Evolutionary conservation across 768 basidiomycete genomes (phyloP).

Genomic region (Artomyces pyxidatus): DNA sequence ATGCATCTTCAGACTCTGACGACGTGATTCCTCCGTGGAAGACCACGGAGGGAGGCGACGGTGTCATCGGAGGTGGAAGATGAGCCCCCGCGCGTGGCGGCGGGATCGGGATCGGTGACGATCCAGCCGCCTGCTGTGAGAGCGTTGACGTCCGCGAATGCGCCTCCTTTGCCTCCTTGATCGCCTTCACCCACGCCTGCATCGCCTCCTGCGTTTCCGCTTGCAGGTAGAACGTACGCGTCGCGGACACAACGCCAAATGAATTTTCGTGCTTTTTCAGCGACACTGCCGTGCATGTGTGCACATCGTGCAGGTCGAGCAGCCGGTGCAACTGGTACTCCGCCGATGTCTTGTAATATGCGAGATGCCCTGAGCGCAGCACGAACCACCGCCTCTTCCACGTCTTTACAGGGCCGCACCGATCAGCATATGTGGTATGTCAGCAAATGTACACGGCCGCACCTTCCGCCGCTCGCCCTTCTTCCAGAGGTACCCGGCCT

Average conservation of each 20-base stretch:
- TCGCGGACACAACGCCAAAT: conserved; percentile 86
- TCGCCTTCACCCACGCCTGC: conserved; percentile 73
- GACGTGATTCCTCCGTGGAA: conserved; percentile 50
- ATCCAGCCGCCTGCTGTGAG: conserved; percentile 32
- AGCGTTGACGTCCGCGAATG: conserved; percentile 55
- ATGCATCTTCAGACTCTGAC: conserved; percentile 73
- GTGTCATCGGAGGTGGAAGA: conserved; percentile 26
- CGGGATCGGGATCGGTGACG: conserved; percentile 48
- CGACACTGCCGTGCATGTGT: conserved; percentile 79
- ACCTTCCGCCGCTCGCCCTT: conserved; percentile 98
- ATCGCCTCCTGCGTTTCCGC: conserved; percentile 68
- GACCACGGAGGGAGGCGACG: conserved; percentile 40
- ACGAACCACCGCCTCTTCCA: conserved; percentile 99
- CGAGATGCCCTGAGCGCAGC: conserved; percentile 81
- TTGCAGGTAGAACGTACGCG: conserved; percentile 87
- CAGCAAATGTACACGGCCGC: conserved; percentile 16
- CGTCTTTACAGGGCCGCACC: conserved; percentile 43
- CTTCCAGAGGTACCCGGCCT: conserved; percentile 94
- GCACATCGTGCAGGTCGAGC: conserved; percentile 80
- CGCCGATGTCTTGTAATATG: conserved; percentile 93
- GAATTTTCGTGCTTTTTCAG: conserved; percentile 86
- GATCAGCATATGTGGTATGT: neutral
- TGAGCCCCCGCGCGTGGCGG: conserved; percentile 23
- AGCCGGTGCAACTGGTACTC: conserved; percentile 91
- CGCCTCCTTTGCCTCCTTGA: conserved; percentile 67